These are phyloP conservation scores for Fusarium sp. DNA, from an alignment of 2,329 filamentous ascomycete genomes.

Conservation along the genomic window DNA sequence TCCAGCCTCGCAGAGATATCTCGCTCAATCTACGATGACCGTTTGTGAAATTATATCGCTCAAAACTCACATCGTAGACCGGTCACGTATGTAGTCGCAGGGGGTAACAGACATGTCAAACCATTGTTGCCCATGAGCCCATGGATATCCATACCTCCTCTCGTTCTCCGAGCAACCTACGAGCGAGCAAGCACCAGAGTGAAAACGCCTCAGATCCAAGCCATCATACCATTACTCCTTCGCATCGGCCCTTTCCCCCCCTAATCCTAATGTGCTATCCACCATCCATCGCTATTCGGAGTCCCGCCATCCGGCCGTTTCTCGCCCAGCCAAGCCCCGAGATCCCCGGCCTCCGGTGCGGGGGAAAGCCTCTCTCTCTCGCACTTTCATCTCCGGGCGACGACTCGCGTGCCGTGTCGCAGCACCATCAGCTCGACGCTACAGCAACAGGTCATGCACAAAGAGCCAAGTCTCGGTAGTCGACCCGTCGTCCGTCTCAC, in stretches of 20 bases:
- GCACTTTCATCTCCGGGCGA: slow-evolving; percentile 39
- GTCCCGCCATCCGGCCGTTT: slow-evolving; percentile 33
- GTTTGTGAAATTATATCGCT: slow-evolving; percentile 17
- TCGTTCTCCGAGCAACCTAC: not conserved
- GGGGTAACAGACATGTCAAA: not conserved
- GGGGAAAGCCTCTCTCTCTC: slow-evolving; percentile 14
- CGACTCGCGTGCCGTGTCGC: slow-evolving; percentile 4
- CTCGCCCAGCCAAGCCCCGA: slow-evolving; percentile 29
- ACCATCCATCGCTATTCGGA: slow-evolving; percentile 42
- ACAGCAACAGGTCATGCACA: not conserved
- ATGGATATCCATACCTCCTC: slow-evolving; percentile 1
- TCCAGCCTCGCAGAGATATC: not conserved
- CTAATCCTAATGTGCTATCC: not conserved
- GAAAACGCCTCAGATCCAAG: slow-evolving; percentile 5
- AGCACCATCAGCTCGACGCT: not conserved
- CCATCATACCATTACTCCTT: slow-evolving; percentile 5
- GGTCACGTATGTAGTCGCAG: not conserved
- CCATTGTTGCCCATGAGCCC: not conserved
- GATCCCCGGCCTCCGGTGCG: slow-evolving; percentile 29
- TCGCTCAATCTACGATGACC: slow-evolving; percentile 10
- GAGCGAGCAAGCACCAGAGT: not conserved
- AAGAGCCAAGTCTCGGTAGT: slow-evolving; percentile 12
- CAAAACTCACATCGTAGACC: not conserved
- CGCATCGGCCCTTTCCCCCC: slow-evolving; percentile 15
- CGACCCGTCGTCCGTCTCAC: not conserved